Percentiles rank a stretch among this genome's conserved stretches.
Conservation (phyloP, 2,329 filamentous ascomycete genomes). For the Cercospora sojina region DNA sequence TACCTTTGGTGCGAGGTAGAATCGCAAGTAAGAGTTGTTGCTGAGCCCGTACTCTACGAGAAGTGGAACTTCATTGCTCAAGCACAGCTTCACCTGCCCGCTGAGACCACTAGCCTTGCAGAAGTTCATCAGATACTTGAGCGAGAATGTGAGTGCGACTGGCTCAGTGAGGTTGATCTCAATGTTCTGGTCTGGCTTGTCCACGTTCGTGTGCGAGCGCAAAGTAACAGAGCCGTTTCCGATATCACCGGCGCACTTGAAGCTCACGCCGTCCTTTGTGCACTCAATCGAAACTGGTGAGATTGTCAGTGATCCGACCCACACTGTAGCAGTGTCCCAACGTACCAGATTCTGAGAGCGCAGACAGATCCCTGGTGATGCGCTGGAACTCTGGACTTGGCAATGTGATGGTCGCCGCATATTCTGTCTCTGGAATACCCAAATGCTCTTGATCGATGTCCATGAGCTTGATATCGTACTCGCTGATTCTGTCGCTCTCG, state of each 20-base stretch:
- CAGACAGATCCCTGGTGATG: constrained; percentile 88
- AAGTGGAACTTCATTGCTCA: constrained; percentile 94
- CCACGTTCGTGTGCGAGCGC: constrained; percentile 81
- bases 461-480: constrained; percentile 99
- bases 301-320: constrained; percentile 27
- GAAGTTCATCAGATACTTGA: constrained; percentile 99
- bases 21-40: constrained; percentile 85
- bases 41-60: constrained; percentile 85
- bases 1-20: constrained; percentile 98
- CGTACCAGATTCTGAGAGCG: constrained; percentile 93
- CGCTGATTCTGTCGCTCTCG: constrained; percentile 85
- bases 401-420: constrained; percentile 87
- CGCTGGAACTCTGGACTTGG: constrained; percentile 86
- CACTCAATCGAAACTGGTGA: constrained; percentile 87
- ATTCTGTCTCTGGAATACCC: constrained; percentile 98
- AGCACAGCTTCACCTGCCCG: constrained; percentile 78
- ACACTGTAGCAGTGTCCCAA: constrained; percentile 12
- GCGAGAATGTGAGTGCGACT: constrained; percentile 91
- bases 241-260: constrained; percentile 89
- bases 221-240: constrained; percentile 92
- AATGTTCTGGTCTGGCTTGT: constrained; percentile 83
- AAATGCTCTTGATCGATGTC: constrained; percentile 99
- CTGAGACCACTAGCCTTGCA: constrained; percentile 94
- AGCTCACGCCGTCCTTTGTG: constrained; percentile 95
- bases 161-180: constrained; percentile 89